Percentiles rank a stretch among this genome's conserved stretches.
phyloP scores from a whole-genome alignment of 805 yeast genomes.

The Candida anglica region DNA sequence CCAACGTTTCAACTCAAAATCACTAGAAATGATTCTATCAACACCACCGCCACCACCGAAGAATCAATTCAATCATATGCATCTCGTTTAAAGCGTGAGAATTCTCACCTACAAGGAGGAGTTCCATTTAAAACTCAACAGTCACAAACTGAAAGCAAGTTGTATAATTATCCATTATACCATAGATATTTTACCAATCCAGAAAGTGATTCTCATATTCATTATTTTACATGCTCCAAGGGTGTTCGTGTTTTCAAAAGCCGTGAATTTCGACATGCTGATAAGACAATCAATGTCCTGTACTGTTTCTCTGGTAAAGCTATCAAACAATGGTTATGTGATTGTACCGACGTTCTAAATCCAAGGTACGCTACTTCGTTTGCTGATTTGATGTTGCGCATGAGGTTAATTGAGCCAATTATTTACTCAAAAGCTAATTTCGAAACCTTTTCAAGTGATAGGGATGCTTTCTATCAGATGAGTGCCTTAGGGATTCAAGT shows the following conservation, averaged over 20 bases:
- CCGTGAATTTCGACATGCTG: no score
- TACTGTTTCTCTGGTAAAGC: conserved; percentile 72
- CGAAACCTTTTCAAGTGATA: conserved; percentile 20
- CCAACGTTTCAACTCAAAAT: neutral
- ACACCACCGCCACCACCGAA: neutral
- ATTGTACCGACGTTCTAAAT: conserved; percentile 72
- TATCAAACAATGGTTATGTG: conserved; percentile 82
- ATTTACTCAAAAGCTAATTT: conserved; percentile 29
- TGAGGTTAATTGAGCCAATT: conserved; percentile 43
- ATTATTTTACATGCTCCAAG: conserved; percentile 63
- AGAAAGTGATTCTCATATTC: conserved; percentile 75
- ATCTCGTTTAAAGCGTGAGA: neutral
- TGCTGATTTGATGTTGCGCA: conserved; percentile 45
- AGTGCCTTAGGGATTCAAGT: conserved; percentile 39
- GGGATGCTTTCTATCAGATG: conserved; percentile 41
- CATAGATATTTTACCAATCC: conserved; percentile 85
- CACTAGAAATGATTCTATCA: neutral
- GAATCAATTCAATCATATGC: neutral
- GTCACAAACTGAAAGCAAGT: neutral
- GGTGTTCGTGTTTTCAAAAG: conserved; percentile 70
- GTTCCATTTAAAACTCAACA: no score
- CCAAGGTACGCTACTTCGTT: conserved; percentile 50
- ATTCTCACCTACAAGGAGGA: neutral
- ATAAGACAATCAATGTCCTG: conserved; percentile 30
- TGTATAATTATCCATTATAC: conserved; percentile 47